These are phyloP conservation scores for Oidium heveae DNA, from an alignment of 2,329 filamentous ascomycete species.

Conservation along the genomic window DNA sequence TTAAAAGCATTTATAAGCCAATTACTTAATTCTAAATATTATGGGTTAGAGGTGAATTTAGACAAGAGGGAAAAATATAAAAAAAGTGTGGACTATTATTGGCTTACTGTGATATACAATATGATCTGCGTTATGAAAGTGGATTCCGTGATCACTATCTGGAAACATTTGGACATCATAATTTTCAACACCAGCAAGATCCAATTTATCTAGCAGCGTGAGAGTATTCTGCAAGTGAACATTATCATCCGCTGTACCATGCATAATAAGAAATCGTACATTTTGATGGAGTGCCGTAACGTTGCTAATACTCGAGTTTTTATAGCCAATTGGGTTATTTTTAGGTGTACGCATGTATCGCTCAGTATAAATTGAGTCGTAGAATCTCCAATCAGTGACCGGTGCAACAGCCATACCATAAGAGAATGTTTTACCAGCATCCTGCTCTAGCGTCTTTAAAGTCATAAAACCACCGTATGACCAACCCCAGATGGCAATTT, in stretches of 20 bases:
- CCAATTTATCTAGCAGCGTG: constrained; percentile 62
- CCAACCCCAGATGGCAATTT: constrained; percentile 95
- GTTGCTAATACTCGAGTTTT: constrained; percentile 48
- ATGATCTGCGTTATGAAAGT: constrained; percentile 74
- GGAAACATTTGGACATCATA: constrained; percentile 95
- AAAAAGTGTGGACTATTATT: no score
- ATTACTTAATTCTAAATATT: no score
- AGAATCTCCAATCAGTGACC: constrained; percentile 95
- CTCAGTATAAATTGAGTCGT: constrained; percentile 85
- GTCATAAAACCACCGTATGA: constrained; percentile 91
- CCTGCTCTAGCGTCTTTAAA: constrained; percentile 78
- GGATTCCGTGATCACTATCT: constrained; percentile 85
- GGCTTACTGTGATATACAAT: constrained; percentile 89
- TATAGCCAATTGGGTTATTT: constrained; percentile 55
- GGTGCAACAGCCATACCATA: constrained; percentile 97
- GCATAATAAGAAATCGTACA: constrained; percentile 82
- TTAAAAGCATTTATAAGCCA: no score
- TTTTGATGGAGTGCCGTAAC: constrained; percentile 46
- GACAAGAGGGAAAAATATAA: no score
- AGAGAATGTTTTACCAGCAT: constrained; percentile 70
- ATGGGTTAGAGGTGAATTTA: no score
- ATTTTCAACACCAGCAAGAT: constrained; percentile 61
- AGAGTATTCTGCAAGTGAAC: constrained; percentile 93
- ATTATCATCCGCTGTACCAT: constrained; percentile 90
- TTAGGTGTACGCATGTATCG: constrained; percentile 93